Conservation (phyloP, 768 basidiomycete species). For the Tulasnella sp. region DNA sequence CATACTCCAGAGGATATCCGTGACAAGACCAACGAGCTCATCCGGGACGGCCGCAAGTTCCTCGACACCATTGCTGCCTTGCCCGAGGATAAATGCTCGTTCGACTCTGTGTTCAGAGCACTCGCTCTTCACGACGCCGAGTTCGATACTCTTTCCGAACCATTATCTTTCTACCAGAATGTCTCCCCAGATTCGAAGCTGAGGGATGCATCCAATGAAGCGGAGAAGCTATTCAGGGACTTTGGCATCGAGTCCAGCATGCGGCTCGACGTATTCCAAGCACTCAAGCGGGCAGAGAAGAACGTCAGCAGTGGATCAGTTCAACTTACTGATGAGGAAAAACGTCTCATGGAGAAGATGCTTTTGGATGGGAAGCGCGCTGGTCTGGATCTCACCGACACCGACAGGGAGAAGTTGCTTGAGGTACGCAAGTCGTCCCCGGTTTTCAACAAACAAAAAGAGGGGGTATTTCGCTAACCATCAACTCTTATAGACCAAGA, state of each 20-base stretch:
- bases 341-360: slow-evolving; percentile 78
- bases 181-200: slow-evolving; percentile 69
- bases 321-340: slow-evolving; percentile 59
- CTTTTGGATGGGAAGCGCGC: slow-evolving; percentile 74
- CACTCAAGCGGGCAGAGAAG: slow-evolving; percentile 61
- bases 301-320: slow-evolving; percentile 60
- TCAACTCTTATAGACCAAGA: slow-evolving; percentile 48
- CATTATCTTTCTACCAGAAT: slow-evolving; percentile 75
- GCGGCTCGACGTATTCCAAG: slow-evolving; percentile 77
- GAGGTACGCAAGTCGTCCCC: slow-evolving; percentile 27
- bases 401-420: slow-evolving; percentile 54
- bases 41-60: slow-evolving; percentile 51
- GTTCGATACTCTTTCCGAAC: slow-evolving; percentile 51
- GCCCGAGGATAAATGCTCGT: slow-evolving; percentile 54
- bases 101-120: slow-evolving; percentile 53
- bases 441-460: too few species aligned
- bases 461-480: background rate
- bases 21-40: slow-evolving; percentile 53
- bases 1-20: slow-evolving; percentile 61
- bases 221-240: slow-evolving; percentile 65
- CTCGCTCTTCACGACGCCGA: slow-evolving; percentile 60
- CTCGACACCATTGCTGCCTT: slow-evolving; percentile 60
- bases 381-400: slow-evolving; percentile 67
- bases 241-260: slow-evolving; percentile 73
- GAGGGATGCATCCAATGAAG: slow-evolving; percentile 74